Percentiles rank a stretch among this genome's conserved stretches.
Conservation (phyloP, 1,284 basidiomycete genomes). For the Pseudozyma sp. region DNA sequence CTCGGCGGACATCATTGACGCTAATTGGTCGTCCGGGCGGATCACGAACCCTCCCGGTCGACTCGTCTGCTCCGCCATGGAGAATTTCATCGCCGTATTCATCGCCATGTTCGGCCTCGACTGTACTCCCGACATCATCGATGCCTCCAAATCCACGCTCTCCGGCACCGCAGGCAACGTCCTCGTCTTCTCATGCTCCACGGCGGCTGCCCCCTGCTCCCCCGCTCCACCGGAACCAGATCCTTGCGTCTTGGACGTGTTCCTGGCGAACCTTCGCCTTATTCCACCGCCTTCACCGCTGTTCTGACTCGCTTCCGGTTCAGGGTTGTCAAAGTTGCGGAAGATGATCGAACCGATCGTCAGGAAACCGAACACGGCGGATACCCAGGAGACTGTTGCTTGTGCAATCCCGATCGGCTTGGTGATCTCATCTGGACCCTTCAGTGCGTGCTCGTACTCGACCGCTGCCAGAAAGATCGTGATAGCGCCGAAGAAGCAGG, state of each 20-base stretch:
- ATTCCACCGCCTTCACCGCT: constrained; percentile 16
- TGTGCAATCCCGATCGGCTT: constrained; percentile 14
- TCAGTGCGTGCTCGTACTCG: constrained; percentile 38
- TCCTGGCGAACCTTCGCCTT: constrained; percentile 10
- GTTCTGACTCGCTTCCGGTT: constrained; percentile 28
- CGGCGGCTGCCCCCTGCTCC: background rate
- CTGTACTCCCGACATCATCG: constrained; percentile 18
- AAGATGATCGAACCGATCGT: constrained; percentile 52
- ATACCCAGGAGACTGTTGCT: constrained; percentile 28
- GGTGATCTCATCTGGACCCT: constrained; percentile 14
- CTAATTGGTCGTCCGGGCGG: constrained; percentile 26
- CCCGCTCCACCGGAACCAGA: constrained; percentile 8
- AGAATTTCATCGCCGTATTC: constrained; percentile 32
- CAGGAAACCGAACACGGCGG: constrained; percentile 47
- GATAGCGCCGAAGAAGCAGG: constrained; percentile 37
- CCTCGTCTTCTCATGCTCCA: constrained; percentile 26
- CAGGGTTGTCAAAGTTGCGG: constrained; percentile 48
- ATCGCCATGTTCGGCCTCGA: constrained; percentile 16
- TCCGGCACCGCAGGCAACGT: constrained; percentile 60
- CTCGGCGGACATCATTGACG: constrained; percentile 24
- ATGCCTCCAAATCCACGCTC: constrained; percentile 51
- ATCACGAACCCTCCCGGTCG: constrained; percentile 31
- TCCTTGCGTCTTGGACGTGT: constrained; percentile 13
- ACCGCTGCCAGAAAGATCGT: constrained; percentile 41
- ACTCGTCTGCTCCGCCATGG: constrained; percentile 21